Evolutionary conservation across 140 eudicot species (phyloP).

Genomic region (Ambrosia hybrid): DNA sequence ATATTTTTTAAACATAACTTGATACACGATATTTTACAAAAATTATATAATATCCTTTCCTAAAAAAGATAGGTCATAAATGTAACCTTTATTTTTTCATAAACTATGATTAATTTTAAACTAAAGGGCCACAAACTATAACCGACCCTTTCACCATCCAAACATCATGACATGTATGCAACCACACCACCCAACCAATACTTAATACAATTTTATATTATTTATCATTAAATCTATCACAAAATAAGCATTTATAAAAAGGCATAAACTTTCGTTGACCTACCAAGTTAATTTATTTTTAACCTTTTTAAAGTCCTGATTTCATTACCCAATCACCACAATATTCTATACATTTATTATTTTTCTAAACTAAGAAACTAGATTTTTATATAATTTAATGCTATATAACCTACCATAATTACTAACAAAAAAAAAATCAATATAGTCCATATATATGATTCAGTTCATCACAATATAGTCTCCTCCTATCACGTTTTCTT

Average conservation of each 20-base stretch:
- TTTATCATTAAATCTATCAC: not conserved
- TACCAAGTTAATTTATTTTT: constrained; percentile 12
- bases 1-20: no score
- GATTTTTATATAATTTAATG: constrained; percentile 27
- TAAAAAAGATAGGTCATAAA: no score
- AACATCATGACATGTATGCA: not conserved
- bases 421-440: constrained; percentile 26
- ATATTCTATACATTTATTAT: constrained; percentile 8
- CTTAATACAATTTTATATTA: not conserved
- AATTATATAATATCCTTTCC: no score
- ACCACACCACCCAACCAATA: not conserved
- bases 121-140: not conserved
- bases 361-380: constrained; percentile 21
- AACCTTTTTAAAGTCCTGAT: constrained; percentile 24
- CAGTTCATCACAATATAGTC: no score
- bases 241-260: constrained; percentile 1
- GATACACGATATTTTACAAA: no score
- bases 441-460: constrained; percentile 61
- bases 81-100: no score
- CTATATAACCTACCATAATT: constrained; percentile 38
- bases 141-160: not conserved
- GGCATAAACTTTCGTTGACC: constrained; percentile 31
- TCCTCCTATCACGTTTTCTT: not conserved
- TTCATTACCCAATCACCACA: constrained; percentile 35
- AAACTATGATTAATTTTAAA: no score